Evolutionary conservation across 768 basidiomycete genomes (phyloP).

Genomic region (Mycena pura): DNA sequence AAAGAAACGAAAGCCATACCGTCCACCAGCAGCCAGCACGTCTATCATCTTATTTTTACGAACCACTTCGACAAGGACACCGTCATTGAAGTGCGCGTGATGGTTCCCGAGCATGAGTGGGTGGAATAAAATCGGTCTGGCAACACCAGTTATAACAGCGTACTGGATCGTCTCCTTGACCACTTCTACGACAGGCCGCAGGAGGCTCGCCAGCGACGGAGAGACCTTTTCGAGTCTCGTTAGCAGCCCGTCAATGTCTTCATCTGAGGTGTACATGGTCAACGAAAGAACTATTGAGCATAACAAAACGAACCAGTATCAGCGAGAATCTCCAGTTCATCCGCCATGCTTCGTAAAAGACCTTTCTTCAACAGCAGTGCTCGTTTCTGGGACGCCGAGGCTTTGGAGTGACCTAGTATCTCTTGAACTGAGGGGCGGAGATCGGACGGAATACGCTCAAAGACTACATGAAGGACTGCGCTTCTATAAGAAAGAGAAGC

Average conservation of each 20-base stretch:
- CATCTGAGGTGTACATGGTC: slow-evolving; percentile 48
- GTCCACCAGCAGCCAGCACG: slow-evolving; percentile 81
- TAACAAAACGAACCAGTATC: slow-evolving; percentile 57
- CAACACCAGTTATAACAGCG: slow-evolving; percentile 66
- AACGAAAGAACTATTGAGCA: background rate
- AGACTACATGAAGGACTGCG: slow-evolving; percentile 69
- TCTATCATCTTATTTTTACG: slow-evolving; percentile 70
- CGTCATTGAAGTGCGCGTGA: slow-evolving; percentile 71
- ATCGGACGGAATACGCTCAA: slow-evolving; percentile 66
- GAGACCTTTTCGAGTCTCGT: slow-evolving; percentile 66
- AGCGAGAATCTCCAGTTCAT: slow-evolving; percentile 75
- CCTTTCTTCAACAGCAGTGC: slow-evolving; percentile 73
- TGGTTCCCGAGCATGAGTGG: slow-evolving; percentile 78
- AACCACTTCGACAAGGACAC: slow-evolving; percentile 78
- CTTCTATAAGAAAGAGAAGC: slow-evolving; percentile 10
- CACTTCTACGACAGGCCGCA: slow-evolving; percentile 62
- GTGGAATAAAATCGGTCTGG: slow-evolving; percentile 66
- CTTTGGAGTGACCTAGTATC: slow-evolving; percentile 70
- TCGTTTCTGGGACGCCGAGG: slow-evolving; percentile 71
- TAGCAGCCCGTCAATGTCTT: slow-evolving; percentile 65
- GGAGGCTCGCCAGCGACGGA: slow-evolving; percentile 53
- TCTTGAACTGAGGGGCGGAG: slow-evolving; percentile 65
- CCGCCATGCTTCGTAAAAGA: slow-evolving; percentile 66
- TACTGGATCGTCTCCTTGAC: slow-evolving; percentile 68
- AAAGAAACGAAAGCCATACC: slow-evolving; percentile 49